These are phyloP conservation scores for Pythium guiyangense DNA, from an alignment of 352 stramenopile species.

Conservation along the genomic window DNA sequence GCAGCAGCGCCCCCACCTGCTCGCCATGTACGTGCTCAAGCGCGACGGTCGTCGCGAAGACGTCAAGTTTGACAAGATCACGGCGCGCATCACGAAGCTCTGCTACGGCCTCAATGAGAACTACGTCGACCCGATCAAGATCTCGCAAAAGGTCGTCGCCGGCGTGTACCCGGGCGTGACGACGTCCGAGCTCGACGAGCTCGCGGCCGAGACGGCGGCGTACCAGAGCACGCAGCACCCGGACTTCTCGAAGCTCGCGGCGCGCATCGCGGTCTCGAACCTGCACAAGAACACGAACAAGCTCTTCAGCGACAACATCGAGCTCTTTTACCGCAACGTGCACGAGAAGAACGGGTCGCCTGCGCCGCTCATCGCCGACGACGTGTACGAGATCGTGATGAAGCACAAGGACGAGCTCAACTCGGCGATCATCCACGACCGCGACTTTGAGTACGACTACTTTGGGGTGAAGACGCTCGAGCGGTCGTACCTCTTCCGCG, in stretches of 20 bases:
- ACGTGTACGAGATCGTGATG: conserved; percentile 96
- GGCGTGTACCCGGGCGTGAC: conserved; percentile 98
- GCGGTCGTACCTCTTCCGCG: conserved; percentile 95
- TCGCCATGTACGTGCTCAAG: conserved; percentile 95
- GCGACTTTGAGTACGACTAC: conserved; percentile 99
- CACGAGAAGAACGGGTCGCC: conserved; percentile 94
- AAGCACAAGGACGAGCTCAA: conserved; percentile 95
- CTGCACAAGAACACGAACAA: conserved; percentile 99
- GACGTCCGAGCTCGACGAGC: conserved; percentile 98
- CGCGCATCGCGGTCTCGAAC: conserved; percentile 98
- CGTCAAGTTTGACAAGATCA: conserved; percentile 99
- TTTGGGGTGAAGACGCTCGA: conserved; percentile 99
- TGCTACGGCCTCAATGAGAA: conserved; percentile 97
- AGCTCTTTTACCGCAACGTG: conserved; percentile 92
- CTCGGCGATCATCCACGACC: conserved; percentile 95
- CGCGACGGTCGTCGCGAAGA: conserved; percentile 90
- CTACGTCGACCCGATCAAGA: conserved; percentile 95
- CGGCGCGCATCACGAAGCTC: conserved; percentile 96
- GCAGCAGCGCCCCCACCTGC: too few species aligned
- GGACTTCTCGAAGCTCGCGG: conserved; percentile 98
- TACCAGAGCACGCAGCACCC: conserved; percentile 97
- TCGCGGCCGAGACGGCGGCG: conserved; percentile 97
- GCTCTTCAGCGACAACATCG: conserved; percentile 92
- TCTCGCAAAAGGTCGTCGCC: conserved; percentile 99
- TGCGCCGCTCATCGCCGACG: conserved; percentile 92